Evolutionary conservation across 805 yeast species (phyloP).

Genomic region (Schizosaccharomyces lindneri): DNA sequence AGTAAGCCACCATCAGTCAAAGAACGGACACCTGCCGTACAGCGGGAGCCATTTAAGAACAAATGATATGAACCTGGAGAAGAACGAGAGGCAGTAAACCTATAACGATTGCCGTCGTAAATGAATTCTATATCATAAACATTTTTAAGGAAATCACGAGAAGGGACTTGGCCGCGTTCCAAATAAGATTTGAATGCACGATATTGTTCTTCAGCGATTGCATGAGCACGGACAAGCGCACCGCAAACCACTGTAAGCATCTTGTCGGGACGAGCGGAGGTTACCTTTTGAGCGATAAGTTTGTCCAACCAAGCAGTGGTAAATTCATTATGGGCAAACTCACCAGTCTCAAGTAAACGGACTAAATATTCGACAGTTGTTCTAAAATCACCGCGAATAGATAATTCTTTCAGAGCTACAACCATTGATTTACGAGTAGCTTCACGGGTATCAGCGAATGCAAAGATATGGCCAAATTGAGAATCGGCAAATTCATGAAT

Average conservation of each 20-base stretch:
- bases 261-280: constrained; percentile 92
- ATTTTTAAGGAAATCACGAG: constrained; percentile 56
- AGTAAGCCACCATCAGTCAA: constrained; percentile 87
- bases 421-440: constrained; percentile 98
- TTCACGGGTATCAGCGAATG: constrained; percentile 95
- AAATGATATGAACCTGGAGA: constrained; percentile 64
- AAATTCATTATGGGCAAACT: constrained; percentile 82
- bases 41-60: constrained; percentile 80
- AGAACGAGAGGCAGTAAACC: constrained; percentile 86
- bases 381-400: constrained; percentile 94
- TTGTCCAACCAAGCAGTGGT: constrained; percentile 99
- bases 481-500: constrained; percentile 96
- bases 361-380: constrained; percentile 94
- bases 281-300: constrained; percentile 71
- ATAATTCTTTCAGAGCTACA: constrained; percentile 85
- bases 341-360: constrained; percentile 85
- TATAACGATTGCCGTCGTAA: constrained; percentile 77
- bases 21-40: constrained; percentile 65
- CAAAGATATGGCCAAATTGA: constrained; percentile 96
- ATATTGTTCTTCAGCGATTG: constrained; percentile 45
- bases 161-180: constrained; percentile 88
- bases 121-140: constrained; percentile 84
- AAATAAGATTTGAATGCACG: constrained; percentile 48
- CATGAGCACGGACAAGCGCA: constrained; percentile 87
- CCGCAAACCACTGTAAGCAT: constrained; percentile 83